A percentile compares a stretch with the other conserved stretches of the same genome.
These are phyloP conservation scores for Fusarium sarcochroum DNA, from an alignment of 2,329 filamentous ascomycete species.

Conservation along the genomic window DNA sequence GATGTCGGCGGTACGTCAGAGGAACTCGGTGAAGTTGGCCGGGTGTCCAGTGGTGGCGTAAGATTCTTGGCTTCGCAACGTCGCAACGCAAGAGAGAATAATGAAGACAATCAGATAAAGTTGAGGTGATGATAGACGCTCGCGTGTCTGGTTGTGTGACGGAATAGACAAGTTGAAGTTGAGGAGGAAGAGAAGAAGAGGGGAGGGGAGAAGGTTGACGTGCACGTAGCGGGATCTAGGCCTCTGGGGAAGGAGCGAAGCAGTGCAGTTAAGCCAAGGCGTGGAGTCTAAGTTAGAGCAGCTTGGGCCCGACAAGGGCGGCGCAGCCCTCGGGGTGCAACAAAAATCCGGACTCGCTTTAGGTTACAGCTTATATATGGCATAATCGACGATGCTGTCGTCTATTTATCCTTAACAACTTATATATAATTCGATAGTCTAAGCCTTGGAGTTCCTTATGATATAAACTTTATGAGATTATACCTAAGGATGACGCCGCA, in stretches of 20 bases:
- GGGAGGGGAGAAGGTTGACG: slow-evolving; percentile 37
- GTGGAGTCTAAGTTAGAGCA: slow-evolving; percentile 38
- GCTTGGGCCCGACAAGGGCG: slow-evolving; percentile 28
- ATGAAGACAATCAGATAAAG: background rate
- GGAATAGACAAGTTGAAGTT: slow-evolving; percentile 23
- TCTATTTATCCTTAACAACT: no score
- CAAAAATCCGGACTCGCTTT: no score
- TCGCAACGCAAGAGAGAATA: slow-evolving; percentile 11
- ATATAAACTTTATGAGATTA: no score
- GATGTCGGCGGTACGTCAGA: slow-evolving; percentile 38
- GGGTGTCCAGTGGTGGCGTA: slow-evolving; percentile 21
- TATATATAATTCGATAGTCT: no score
- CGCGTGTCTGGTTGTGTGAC: slow-evolving; percentile 26
- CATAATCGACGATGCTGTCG: no score
- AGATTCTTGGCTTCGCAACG: slow-evolving; percentile 16
- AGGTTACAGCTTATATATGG: no score
- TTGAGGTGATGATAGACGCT: slow-evolving; percentile 6
- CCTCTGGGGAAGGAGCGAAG: slow-evolving; percentile 29
- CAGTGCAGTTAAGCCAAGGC: slow-evolving; percentile 8
- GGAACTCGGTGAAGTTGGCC: slow-evolving; percentile 37
- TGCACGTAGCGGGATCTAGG: slow-evolving; percentile 34
- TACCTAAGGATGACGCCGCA: no score
- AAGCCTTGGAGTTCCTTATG: no score
- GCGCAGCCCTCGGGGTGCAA: slow-evolving; percentile 7
- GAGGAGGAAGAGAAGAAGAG: slow-evolving; percentile 28